Evolutionary conservation across 2,329 filamentous ascomycete genomes (phyloP), one percentile per base, ranked within the genome.

Genomic region (Rutstroemia sp.): DNA sequence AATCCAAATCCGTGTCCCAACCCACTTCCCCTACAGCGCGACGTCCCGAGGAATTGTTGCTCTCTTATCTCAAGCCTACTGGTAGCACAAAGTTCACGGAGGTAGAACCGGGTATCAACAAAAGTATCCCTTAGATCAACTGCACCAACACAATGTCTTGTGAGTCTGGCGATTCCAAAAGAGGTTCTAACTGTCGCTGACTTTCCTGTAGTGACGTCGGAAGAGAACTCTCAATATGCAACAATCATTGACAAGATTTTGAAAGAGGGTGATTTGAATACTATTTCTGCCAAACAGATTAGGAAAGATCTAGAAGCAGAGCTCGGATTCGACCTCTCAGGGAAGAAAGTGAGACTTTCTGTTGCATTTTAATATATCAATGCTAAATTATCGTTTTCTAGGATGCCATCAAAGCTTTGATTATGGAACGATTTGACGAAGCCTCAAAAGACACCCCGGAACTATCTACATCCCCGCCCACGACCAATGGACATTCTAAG

Each of bases 361-460:
- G 17, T 45, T 40, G 17, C 23, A 17, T 36, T 7, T 17, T 49
- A 6, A 36, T 42, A 2, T 39, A 44, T 56, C 23, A 50, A 57
- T 51, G 50, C 51, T 56, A 49, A 61, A 25, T 30, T 21, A 7
- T 45, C 19, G 39, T 45, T 45, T 52, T 50, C 25, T 54, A 83
- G 79, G 69, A 72, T 60, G 72, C 72, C 7, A 73, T 83, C 57
- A 78, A 80, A 65, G 68, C 71, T 42, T 70, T 83, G 42, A 82
- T 83, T 52, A 75, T 76, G 69, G 73, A 78, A 63, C 75, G 80
- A 46, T 83, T 83, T 65, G 78, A 82, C 65, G 71, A 76, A 58
- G 70, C 71, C 58, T 53, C 51, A 14, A 59, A 56, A 48, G 54
- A 56, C 10, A 55, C 61, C 19, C 36, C 55, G 17, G 56, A 53